phyloP scores from a whole-genome alignment of 495 filamentous ascomycete genomes.

The Elaphomyces granulatus region DNA sequence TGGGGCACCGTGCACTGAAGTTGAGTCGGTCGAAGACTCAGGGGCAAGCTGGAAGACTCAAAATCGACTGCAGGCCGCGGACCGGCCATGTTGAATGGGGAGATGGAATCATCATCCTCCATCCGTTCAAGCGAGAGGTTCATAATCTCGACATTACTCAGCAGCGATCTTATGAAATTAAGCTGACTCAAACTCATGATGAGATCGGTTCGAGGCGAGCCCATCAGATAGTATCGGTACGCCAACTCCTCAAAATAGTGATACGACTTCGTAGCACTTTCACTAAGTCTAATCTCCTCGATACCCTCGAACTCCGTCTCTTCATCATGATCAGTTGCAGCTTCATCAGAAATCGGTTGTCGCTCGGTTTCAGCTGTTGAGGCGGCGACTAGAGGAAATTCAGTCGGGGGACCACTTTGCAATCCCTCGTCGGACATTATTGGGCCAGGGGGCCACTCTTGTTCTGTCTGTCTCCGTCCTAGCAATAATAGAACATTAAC shows the following conservation, averaged over 20 bases:
- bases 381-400: no score
- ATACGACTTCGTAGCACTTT: no score
- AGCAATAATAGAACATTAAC: no score
- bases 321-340: conserved; percentile 1
- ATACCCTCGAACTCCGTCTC: no score
- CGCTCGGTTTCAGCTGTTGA: no score
- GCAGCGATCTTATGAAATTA: conserved; percentile 16
- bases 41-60: conserved; percentile 12
- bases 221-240: conserved; percentile 1
- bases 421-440: no score
- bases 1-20: conserved; percentile 25
- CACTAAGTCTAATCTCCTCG: no score
- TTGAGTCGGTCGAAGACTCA: conserved; percentile 20
- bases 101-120: conserved; percentile 15
- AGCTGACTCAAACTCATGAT: conserved; percentile 18
- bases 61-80: not conserved
- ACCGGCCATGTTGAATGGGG: conserved; percentile 10
- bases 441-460: no score
- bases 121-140: conserved; percentile 9
- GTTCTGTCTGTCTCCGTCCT: no score
- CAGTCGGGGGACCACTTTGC: no score
- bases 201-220: conserved; percentile 17
- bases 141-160: conserved; percentile 12
- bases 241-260: conserved; percentile 7
- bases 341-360: conserved; percentile 2